Conservation (phyloP, 1,284 basidiomycete species). For the Pseudozyma pruni region DNA sequence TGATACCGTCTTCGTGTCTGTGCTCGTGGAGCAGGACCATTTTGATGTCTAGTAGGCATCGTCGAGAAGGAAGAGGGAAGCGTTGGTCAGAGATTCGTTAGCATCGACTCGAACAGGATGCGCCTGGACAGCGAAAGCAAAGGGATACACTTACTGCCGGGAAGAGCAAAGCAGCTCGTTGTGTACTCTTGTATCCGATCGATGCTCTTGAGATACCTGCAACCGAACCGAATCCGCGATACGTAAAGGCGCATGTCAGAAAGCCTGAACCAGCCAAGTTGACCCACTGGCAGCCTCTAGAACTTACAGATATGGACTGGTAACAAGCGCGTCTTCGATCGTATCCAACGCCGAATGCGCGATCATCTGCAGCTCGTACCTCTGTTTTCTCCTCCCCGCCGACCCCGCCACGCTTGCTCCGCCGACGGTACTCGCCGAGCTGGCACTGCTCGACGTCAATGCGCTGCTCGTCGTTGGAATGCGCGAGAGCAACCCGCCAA, state of each 20-base stretch:
- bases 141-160: slow-evolving; percentile 54
- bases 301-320: slow-evolving; percentile 54
- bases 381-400: slow-evolving; percentile 24
- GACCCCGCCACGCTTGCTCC: background rate
- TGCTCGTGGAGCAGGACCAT: slow-evolving; percentile 66
- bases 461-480: slow-evolving; percentile 19
- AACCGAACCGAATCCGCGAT: too few relatives aligned
- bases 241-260: background rate
- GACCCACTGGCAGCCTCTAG: too few relatives aligned
- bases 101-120: background rate
- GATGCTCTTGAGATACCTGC: slow-evolving; percentile 63
- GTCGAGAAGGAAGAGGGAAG: background rate
- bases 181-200: slow-evolving; percentile 64
- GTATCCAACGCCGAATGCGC: slow-evolving; percentile 63
- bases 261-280: too few relatives aligned
- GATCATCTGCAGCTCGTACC: slow-evolving; percentile 65
- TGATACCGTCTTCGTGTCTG: slow-evolving; percentile 66
- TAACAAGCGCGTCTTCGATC: slow-evolving; percentile 60
- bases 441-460: background rate
- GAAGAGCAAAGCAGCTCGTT: slow-evolving; percentile 58
- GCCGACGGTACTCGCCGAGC: background rate
- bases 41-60: slow-evolving; percentile 55
- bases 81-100: too few relatives aligned
- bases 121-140: too few relatives aligned
- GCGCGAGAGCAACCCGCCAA: slow-evolving; percentile 28